phyloP scores from a whole-genome alignment of 352 stramenopile species.

The Aphanomyces astaci region DNA sequence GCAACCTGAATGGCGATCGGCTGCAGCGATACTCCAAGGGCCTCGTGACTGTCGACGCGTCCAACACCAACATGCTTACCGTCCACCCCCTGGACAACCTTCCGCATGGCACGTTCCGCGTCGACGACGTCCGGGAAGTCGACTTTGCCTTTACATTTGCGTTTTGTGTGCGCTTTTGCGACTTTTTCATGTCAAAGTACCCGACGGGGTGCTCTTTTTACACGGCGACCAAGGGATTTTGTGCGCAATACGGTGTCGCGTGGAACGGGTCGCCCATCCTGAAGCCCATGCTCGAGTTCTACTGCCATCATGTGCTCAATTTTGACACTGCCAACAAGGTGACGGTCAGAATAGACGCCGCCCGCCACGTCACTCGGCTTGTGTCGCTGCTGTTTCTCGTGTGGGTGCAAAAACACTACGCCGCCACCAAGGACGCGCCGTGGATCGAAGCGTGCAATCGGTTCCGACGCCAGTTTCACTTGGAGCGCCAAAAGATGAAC shows the following conservation, averaged over 20 bases:
- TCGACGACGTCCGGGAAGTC: neutral
- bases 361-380: neutral
- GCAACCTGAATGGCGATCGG: neutral
- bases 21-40: constrained; percentile 2
- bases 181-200: neutral
- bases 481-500: neutral
- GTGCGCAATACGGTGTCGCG: neutral
- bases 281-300: constrained; percentile 3
- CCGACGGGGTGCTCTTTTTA: neutral
- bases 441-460: neutral
- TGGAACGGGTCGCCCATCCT: neutral
- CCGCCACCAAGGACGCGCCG: neutral
- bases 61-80: neutral
- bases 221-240: neutral
- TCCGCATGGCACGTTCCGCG: neutral
- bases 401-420: neutral
- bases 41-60: neutral
- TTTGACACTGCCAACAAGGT: neutral
- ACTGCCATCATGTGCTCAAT: neutral
- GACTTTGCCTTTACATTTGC: neutral
- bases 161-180: constrained; percentile 5
- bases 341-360: neutral
- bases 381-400: neutral
- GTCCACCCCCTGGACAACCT: neutral
- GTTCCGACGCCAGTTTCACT: neutral